phyloP scores from a whole-genome alignment of 805 yeast genomes.

The Yarrowia sp. region DNA sequence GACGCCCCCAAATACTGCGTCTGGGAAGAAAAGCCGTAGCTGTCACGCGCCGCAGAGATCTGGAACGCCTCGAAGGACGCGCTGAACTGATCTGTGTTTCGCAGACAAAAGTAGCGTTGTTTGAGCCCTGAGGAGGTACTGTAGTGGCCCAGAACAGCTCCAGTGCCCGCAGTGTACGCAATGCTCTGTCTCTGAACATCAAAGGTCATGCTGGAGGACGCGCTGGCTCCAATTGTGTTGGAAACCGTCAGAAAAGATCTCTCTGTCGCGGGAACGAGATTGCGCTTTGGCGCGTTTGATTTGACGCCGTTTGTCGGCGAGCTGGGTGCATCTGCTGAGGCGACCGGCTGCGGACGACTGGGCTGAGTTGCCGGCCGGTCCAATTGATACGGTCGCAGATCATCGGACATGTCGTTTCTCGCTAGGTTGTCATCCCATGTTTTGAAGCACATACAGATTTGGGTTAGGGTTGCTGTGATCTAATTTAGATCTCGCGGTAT shows the following conservation, averaged over 20 bases:
- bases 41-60: background rate
- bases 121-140: background rate
- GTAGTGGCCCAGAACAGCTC: conserved; percentile 32
- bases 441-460: background rate
- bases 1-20: conserved; percentile 5
- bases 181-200: conserved; percentile 28
- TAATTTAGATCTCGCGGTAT: background rate
- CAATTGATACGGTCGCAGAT: conserved; percentile 6
- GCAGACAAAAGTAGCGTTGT: conserved; percentile 8
- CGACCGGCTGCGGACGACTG: background rate
- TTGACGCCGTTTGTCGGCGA: background rate
- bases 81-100: background rate
- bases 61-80: conserved; percentile 16
- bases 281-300: background rate
- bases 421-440: background rate
- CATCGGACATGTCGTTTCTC: conserved; percentile 16
- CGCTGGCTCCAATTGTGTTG: conserved; percentile 18
- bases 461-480: conserved; percentile 6
- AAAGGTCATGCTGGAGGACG: background rate
- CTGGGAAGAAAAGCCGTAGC: background rate
- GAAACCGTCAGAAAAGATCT: conserved; percentile 4
- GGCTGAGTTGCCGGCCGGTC: background rate
- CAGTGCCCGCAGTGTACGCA: conserved; percentile 37
- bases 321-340: background rate
- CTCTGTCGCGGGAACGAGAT: background rate